Percentiles rank a stretch among this genome's conserved stretches.
Evolutionary conservation across 163 green algal genomes (phyloP).

Genomic region (Scenedesmus sp.): DNA sequence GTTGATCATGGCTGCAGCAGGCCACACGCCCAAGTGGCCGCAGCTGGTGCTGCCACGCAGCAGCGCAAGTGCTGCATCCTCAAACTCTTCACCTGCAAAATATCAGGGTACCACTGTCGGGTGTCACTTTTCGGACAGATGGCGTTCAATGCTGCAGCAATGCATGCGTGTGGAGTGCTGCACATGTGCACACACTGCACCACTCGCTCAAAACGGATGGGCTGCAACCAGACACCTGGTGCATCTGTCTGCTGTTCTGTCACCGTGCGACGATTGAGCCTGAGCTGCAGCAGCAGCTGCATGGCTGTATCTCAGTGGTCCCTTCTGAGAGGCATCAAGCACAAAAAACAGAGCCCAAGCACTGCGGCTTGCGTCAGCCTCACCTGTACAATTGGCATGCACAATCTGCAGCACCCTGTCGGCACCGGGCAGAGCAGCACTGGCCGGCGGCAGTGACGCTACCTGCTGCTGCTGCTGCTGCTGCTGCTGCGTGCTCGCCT

Average conservation of each 20-base stretch:
- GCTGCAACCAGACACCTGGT: no score
- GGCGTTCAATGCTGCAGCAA: no score
- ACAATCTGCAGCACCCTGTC: slow-evolving; percentile 25
- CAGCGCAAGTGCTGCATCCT: slow-evolving; percentile 36
- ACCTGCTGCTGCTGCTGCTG: slow-evolving; percentile 23
- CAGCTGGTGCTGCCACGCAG: slow-evolving; percentile 47
- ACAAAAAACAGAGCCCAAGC: not conserved
- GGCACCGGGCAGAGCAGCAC: not conserved
- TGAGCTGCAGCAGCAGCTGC: no score
- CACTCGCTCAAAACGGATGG: no score
- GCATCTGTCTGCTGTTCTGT: no score
- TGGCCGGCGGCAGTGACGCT: not conserved
- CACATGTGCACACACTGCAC: no score
- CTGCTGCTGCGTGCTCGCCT: slow-evolving; percentile 16
- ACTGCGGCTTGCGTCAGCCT: not conserved
- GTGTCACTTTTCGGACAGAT: no score
- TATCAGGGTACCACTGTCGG: no score
- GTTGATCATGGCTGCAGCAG: slow-evolving; percentile 51
- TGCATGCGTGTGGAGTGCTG: no score
- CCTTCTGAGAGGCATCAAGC: slow-evolving; percentile 49
- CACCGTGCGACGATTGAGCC: no score
- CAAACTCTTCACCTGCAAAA: slow-evolving; percentile 47
- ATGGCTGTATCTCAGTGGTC: not conserved
- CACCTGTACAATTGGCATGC: slow-evolving; percentile 49
- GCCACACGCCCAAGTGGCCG: slow-evolving; percentile 52